These are phyloP conservation scores for Chernovozyma sophiae-reginae DNA, from an alignment of 1,139 yeast genomes.

Conservation along the genomic window DNA sequence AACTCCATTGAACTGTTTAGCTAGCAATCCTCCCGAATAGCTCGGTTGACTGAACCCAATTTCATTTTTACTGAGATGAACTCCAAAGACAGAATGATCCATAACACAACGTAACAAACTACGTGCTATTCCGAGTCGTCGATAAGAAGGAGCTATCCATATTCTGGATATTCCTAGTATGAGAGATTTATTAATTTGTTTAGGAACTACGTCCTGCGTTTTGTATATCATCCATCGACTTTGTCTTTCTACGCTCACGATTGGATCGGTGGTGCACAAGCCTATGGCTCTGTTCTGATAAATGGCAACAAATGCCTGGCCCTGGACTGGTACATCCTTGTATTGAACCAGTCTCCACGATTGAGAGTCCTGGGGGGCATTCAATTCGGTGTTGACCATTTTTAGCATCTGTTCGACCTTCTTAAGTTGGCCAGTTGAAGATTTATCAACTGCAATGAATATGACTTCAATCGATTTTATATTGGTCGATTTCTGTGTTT, in stretches of 20 bases:
- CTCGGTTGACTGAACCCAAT: conserved; percentile 76
- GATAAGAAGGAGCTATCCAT: conserved; percentile 53
- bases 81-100: conserved; percentile 49
- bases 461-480: conserved; percentile 3
- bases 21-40: conserved; percentile 54
- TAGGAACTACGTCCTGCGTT: conserved; percentile 32
- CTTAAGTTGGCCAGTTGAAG: conserved; percentile 5
- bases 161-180: conserved; percentile 61
- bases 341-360: conserved; percentile 35
- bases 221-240: conserved; percentile 47
- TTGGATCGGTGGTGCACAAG: conserved; percentile 43
- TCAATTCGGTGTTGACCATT: conserved; percentile 56
- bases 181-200: conserved; percentile 23
- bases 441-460: conserved; percentile 12
- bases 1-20: conserved; percentile 48
- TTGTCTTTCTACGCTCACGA: conserved; percentile 17
- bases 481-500: not conserved
- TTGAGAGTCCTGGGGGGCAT: conserved; percentile 52
- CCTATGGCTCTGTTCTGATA: conserved; percentile 46
- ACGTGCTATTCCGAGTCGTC: conserved; percentile 49
- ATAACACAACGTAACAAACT: conserved; percentile 39
- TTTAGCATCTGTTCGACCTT: conserved; percentile 27
- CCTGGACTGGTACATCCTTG: conserved; percentile 16
- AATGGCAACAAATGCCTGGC: conserved; percentile 47
- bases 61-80: conserved; percentile 32